Evolutionary conservation across 73 alveolate species (phyloP).

Genomic region (Stentor roeselii): DNA sequence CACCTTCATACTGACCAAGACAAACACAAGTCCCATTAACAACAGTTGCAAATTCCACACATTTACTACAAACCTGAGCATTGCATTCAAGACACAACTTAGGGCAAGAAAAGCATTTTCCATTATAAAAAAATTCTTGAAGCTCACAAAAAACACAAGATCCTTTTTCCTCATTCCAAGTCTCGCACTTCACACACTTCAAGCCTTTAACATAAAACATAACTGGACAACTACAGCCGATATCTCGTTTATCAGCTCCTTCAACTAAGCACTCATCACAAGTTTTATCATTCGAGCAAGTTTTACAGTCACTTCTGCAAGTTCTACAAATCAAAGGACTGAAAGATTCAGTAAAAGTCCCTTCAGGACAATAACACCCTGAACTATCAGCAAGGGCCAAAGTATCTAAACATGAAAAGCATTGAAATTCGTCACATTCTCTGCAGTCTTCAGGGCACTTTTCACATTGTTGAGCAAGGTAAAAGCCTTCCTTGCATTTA

Average conservation of each 20-base stretch:
- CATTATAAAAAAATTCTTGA: background rate
- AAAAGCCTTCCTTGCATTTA: background rate
- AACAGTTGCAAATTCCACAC: background rate
- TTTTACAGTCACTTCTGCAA: background rate
- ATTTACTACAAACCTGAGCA: background rate
- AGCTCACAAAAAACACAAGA: too few relatives aligned
- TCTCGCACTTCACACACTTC: background rate
- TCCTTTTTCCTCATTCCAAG: constrained; percentile 1
- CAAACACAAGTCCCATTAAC: background rate
- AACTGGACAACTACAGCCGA: background rate
- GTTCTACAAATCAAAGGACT: background rate
- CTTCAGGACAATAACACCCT: background rate
- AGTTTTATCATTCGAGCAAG: background rate
- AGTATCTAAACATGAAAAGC: background rate
- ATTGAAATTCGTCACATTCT: background rate
- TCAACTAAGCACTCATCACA: background rate
- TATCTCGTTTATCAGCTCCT: background rate
- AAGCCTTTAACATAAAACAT: background rate
- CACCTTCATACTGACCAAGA: background rate
- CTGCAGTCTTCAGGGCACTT: background rate
- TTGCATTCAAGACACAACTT: background rate
- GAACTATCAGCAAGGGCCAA: background rate
- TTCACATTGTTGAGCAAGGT: background rate
- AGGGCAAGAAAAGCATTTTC: background rate
- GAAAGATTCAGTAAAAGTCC: background rate